A percentile compares a stretch with the other conserved stretches of the same genome.
phyloP scores from a whole-genome alignment of 257 asterid species.

The Solanum appendiculatum region DNA sequence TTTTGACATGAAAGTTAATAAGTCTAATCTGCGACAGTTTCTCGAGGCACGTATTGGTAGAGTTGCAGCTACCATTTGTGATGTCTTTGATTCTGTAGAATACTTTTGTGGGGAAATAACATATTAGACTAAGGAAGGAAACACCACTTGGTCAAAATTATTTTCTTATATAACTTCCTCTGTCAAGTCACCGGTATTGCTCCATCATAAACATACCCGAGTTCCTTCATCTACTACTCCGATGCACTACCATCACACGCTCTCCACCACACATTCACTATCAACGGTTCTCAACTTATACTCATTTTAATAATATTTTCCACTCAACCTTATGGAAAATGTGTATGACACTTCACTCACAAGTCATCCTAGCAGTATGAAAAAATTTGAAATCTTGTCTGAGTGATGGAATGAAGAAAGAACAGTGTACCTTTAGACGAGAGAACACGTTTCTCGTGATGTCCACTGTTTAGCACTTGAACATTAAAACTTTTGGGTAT shows the following conservation, averaged over 20 bases:
- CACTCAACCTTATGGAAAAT: not conserved
- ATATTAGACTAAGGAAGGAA: not conserved
- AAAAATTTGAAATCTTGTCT: not conserved
- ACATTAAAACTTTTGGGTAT: constrained; percentile 58
- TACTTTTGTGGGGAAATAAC: not conserved
- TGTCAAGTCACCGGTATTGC: not conserved
- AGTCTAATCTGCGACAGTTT: not conserved
- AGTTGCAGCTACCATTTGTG: not conserved
- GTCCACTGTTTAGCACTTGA: constrained; percentile 52
- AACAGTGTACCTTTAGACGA: constrained; percentile 62
- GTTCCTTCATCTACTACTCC: not conserved
- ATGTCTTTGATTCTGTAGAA: not conserved
- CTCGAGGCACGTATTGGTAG: not conserved
- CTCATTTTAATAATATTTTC: not conserved
- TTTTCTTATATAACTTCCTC: not conserved
- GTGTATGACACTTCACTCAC: not conserved
- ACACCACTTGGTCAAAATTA: not conserved
- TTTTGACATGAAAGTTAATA: not conserved
- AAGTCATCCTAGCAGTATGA: not conserved
- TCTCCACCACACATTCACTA: not conserved
- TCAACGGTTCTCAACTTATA: not conserved
- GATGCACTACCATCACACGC: not conserved
- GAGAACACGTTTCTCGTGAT: constrained; percentile 54
- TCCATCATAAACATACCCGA: not conserved
- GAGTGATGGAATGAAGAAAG: not conserved